Conservation (phyloP, 805 yeast species). For the Saccharomycopsis fibuligera region DNA sequence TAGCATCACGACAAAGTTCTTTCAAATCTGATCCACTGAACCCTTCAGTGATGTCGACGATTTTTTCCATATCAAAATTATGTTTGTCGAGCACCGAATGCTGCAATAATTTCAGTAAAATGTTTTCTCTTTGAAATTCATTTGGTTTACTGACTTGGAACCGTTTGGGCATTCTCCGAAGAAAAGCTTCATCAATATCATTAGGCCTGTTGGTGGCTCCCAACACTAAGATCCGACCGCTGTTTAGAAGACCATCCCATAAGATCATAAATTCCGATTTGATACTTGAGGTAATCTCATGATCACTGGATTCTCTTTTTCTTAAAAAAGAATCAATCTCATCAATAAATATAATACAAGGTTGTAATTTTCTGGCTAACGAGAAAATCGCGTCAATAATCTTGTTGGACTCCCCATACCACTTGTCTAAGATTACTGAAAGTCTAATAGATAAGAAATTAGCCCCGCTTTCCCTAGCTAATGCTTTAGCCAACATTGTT, state of each 20-base stretch:
- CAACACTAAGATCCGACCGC: constrained; percentile 76
- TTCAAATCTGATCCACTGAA: constrained; percentile 87
- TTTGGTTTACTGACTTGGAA: constrained; percentile 75
- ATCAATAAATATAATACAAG: constrained; percentile 92
- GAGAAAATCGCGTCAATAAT: constrained; percentile 90
- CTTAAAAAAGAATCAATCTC: constrained; percentile 93
- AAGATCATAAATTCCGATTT: constrained; percentile 97
- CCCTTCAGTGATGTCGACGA: constrained; percentile 64
- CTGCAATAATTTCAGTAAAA: constrained; percentile 59
- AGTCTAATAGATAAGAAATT: constrained; percentile 84
- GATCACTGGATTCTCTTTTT: constrained; percentile 78
- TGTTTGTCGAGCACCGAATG: constrained; percentile 53
- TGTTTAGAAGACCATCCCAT: constrained; percentile 86
- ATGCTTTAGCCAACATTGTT: constrained; percentile 94
- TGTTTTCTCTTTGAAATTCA: constrained; percentile 58
- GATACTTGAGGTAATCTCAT: constrained; percentile 89
- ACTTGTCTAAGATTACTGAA: constrained; percentile 93
- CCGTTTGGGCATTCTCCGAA: constrained; percentile 88
- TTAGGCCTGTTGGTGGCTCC: constrained; percentile 93
- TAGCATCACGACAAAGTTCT: constrained; percentile 91
- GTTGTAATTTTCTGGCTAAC: constrained; percentile 81
- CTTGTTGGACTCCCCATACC: constrained; percentile 96
- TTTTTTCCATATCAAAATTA: constrained; percentile 50
- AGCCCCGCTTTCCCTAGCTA: constrained; percentile 88
- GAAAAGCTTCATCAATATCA: constrained; percentile 88